A percentile compares a stretch with the other conserved stretches of the same genome.
Evolutionary conservation across 2,329 filamentous ascomycete genomes (phyloP).

Genomic region (Claviceps sp.): DNA sequence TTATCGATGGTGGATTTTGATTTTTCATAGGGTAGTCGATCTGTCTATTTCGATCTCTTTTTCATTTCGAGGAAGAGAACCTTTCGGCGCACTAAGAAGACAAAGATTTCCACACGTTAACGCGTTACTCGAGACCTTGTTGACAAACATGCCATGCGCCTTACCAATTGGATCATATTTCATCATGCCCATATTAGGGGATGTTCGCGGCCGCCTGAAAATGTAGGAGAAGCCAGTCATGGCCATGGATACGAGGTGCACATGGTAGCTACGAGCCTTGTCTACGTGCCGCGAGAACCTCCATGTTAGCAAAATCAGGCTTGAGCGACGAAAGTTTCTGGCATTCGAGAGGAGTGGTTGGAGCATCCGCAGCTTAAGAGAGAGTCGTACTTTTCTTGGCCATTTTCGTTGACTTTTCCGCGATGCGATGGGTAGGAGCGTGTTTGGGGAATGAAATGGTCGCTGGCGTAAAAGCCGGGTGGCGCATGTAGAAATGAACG

Average conservation of each 20-base stretch:
- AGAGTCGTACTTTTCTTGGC: constrained; percentile 13
- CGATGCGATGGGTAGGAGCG: not conserved
- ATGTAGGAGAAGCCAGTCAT: constrained; percentile 98
- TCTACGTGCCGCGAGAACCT: constrained; percentile 30
- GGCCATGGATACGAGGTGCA: constrained; percentile 95
- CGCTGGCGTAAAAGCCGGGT: not conserved
- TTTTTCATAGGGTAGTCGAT: not conserved
- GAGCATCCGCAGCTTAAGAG: not conserved
- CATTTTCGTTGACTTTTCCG: constrained; percentile 6
- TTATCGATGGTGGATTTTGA: not conserved
- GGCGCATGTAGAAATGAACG: not conserved
- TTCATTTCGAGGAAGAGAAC: constrained; percentile 93
- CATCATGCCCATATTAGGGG: constrained; percentile 85
- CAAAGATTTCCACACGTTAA: not conserved
- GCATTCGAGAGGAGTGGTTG: not conserved
- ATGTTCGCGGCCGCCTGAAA: constrained; percentile 65
- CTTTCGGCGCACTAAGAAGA: constrained; percentile 68
- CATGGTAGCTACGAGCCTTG: constrained; percentile 84
- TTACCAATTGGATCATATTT: constrained; percentile 96
- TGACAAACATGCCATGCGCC: constrained; percentile 4
- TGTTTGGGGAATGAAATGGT: not conserved
- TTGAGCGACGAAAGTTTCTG: not conserved
- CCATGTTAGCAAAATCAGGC: not conserved
- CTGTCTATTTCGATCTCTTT: constrained; percentile 48
- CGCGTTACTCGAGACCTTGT: not conserved